Conservation (phyloP, 768 basidiomycete genomes). For the Calocera viscosa region DNA sequence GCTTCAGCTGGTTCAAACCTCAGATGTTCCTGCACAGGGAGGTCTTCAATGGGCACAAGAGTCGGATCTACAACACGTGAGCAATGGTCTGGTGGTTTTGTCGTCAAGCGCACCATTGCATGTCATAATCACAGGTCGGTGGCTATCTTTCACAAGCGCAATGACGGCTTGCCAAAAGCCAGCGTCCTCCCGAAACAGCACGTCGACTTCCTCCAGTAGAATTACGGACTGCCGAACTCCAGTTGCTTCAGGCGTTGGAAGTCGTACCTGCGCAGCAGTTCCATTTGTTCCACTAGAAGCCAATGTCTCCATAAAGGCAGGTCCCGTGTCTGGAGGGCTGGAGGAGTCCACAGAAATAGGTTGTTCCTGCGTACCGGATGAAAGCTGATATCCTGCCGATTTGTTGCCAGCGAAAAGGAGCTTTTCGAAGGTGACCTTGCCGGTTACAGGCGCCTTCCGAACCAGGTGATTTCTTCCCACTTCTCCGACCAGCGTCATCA, state of each 20-base stretch:
- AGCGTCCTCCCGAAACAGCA: constrained; percentile 74
- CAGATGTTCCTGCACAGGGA: constrained; percentile 66
- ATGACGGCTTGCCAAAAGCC: constrained; percentile 79
- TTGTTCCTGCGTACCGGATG: neutral
- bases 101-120: constrained; percentile 63
- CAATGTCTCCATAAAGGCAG: neutral
- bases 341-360: constrained; percentile 1
- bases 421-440: neutral
- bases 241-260: neutral
- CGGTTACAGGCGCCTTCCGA: constrained; percentile 13
- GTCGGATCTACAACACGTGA: constrained; percentile 43
- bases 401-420: neutral
- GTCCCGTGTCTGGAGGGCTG: neutral
- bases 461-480: constrained; percentile 89
- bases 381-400: neutral
- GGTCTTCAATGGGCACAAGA: constrained; percentile 54
- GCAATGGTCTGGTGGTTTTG: neutral
- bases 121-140: constrained; percentile 82
- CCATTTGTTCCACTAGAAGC: neutral
- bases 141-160: constrained; percentile 67
- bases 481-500: constrained; percentile 75
- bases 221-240: constrained; percentile 70
- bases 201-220: constrained; percentile 88
- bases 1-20: constrained; percentile 49
- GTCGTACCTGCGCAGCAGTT: neutral